phyloP scores from a whole-genome alignment of 345 rosid species.

The Lumnitzera racemosa region DNA sequence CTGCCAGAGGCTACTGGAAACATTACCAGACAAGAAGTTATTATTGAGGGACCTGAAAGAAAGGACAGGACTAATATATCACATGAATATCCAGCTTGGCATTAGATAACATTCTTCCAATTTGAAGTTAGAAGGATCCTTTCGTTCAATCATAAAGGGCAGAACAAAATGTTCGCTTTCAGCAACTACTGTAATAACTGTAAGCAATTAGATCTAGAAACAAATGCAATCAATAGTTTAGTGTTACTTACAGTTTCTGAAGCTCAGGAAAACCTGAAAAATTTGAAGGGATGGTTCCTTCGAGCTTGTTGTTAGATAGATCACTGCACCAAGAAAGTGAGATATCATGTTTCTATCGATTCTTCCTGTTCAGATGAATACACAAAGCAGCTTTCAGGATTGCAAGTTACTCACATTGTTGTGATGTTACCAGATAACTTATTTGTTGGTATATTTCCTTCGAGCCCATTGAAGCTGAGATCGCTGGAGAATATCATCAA shows the following conservation, averaged over 20 bases:
- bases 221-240: not conserved
- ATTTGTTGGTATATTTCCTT: constrained; percentile 59
- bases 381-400: too few relatives aligned
- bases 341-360: not conserved
- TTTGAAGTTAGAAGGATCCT: not conserved
- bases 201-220: not conserved
- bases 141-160: not conserved
- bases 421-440: constrained; percentile 61
- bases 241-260: constrained; percentile 41
- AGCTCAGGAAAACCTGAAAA: constrained; percentile 47
- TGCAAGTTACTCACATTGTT: constrained; percentile 52
- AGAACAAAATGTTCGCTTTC: not conserved
- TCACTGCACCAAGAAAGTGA: constrained; percentile 29
- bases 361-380: not conserved
- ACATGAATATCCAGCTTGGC: not conserved
- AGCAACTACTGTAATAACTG: not conserved
- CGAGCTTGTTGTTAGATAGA: constrained; percentile 42
- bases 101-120: not conserved
- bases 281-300: constrained; percentile 42
- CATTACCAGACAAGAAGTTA: constrained; percentile 61
- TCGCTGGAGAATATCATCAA: constrained; percentile 42
- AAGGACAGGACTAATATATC: constrained; percentile 2
- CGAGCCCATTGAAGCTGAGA: constrained; percentile 71
- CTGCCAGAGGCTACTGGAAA: constrained; percentile 70
- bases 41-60: constrained; percentile 72